Conservation (phyloP, 352 stramenopile genomes). For the Phytophthora vignae region DNA sequence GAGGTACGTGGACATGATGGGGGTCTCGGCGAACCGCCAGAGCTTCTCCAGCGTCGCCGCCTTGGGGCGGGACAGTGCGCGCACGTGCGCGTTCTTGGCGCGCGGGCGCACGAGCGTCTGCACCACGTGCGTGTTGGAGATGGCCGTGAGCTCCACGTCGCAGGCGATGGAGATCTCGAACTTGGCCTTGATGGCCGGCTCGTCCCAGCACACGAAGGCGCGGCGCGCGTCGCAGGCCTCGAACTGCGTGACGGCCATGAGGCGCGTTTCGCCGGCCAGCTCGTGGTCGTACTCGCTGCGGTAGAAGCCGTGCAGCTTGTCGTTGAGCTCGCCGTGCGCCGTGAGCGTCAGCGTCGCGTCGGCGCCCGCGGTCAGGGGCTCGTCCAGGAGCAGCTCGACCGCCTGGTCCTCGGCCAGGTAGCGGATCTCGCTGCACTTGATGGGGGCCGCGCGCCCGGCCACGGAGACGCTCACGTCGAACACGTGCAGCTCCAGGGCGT, state of each 20-base stretch:
- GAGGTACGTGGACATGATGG: slow-evolving; percentile 98
- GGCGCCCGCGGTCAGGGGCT: slow-evolving; percentile 45
- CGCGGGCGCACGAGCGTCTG: slow-evolving; percentile 71
- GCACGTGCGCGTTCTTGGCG: slow-evolving; percentile 62
- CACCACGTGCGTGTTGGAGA: slow-evolving; percentile 97
- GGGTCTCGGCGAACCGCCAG: slow-evolving; percentile 92
- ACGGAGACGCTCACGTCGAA: slow-evolving; percentile 71
- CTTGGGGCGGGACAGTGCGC: slow-evolving; percentile 43
- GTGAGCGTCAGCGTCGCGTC: slow-evolving; percentile 51
- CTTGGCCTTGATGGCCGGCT: slow-evolving; percentile 96
- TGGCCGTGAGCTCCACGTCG: slow-evolving; percentile 88
- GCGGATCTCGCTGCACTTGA: slow-evolving; percentile 65
- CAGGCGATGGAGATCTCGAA: slow-evolving; percentile 95
- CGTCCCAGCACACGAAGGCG: slow-evolving; percentile 98
- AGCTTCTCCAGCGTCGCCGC: slow-evolving; percentile 60
- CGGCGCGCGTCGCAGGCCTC: slow-evolving; percentile 90
- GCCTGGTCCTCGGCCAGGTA: slow-evolving; percentile 65
- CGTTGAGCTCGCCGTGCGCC: slow-evolving; percentile 83
- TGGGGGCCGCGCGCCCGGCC: slow-evolving; percentile 26
- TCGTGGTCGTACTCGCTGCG: slow-evolving; percentile 92
- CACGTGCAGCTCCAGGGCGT: slow-evolving; percentile 94
- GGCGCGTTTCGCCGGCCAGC: slow-evolving; percentile 89
- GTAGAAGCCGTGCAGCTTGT: slow-evolving; percentile 98
- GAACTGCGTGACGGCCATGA: slow-evolving; percentile 95
- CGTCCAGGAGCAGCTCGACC: slow-evolving; percentile 59